phyloP scores from a whole-genome alignment of 108 stramenopile genomes.

The Nitzschia sp. region DNA sequence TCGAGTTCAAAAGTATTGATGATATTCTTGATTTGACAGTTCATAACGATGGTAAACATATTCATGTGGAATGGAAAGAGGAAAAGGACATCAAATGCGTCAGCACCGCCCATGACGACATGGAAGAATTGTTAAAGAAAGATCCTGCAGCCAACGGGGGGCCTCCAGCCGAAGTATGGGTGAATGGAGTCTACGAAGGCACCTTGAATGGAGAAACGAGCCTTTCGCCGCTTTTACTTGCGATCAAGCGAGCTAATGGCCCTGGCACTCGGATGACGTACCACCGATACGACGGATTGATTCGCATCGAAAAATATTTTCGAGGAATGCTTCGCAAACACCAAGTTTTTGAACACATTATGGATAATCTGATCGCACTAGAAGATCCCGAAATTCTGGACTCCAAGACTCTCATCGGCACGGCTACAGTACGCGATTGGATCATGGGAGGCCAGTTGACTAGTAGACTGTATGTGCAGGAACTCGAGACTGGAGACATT shows the following conservation, averaged over 20 bases:
- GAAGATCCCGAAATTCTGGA: slow-evolving; percentile 25
- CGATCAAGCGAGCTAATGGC: slow-evolving; percentile 7
- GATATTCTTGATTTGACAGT: slow-evolving; percentile 20
- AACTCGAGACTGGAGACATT: slow-evolving; percentile 12
- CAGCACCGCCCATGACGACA: not conserved
- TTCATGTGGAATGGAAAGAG: slow-evolving; percentile 25
- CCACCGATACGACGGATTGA: slow-evolving; percentile 6
- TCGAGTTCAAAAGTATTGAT: slow-evolving; percentile 14
- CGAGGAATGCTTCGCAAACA: slow-evolving; percentile 11
- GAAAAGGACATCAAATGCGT: not conserved
- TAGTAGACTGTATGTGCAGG: slow-evolving; percentile 21
- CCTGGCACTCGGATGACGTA: slow-evolving; percentile 6
- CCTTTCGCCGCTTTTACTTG: slow-evolving; percentile 10
- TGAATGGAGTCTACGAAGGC: slow-evolving; percentile 28
- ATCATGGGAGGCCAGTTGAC: slow-evolving; percentile 46
- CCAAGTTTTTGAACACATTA: slow-evolving; percentile 29
- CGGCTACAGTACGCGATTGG: slow-evolving; percentile 39
- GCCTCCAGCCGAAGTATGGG: slow-evolving; percentile 26
- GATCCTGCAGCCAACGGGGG: slow-evolving; percentile 3
- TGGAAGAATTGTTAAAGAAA: slow-evolving; percentile 19
- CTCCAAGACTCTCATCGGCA: slow-evolving; percentile 37
- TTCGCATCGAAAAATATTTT: slow-evolving; percentile 37
- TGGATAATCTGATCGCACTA: slow-evolving; percentile 37
- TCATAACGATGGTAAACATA: slow-evolving; percentile 12
- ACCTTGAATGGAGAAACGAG: not conserved